Evolutionary conservation across 2,329 filamentous ascomycete genomes (phyloP), one percentile per base, ranked within the genome.

Genomic region (Colletotrichum sublineola): DNA sequence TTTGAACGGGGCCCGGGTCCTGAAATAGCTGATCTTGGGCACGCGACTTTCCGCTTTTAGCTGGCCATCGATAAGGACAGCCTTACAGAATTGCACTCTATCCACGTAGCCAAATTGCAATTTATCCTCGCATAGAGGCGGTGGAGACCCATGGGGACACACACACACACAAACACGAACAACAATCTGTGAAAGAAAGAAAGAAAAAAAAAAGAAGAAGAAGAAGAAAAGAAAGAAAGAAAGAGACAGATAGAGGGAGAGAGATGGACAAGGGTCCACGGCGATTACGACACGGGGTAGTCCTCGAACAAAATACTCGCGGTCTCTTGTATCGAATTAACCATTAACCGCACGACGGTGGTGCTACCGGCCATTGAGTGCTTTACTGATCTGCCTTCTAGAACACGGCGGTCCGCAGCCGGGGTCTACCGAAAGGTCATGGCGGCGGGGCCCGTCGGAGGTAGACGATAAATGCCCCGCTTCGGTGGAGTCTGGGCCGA

Each of bases 1-100:
- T 63, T 29, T 52, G n/a, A 38, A 33, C n/a, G 60, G 44, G 18
- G 44, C 14, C 40, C 60, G 14, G 1, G 12, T 40, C 60, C 24
- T n/a, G 31, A 63, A 63, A 63, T 63, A 63, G 44, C 33, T 38
- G 44, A 63, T 63, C 33, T n/a, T 29, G 31, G 50, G 60, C n/a
- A 31, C 20, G 52, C 60, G 33, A 20, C 33, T 29, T 33, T 33
- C n/a, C 31, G 31, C 60, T 48, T 48, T 62, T 24, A 8, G 46
- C 31, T 33, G n/a, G 60, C 57, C 38, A 33, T 61, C 60, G 15
- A 44, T 44, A 20, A 20, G 12, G 29, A 40, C n/a, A 38, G 46
- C n/a, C 44, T 50, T 50, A 11, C 11, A 40, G 20, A 36, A 29
- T 24, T 0, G 2, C 15, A 20, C n/a, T 7, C 33, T 8, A 24